phyloP scores from a whole-genome alignment of 768 basidiomycete species.

The Psilocybe cubensis region DNA sequence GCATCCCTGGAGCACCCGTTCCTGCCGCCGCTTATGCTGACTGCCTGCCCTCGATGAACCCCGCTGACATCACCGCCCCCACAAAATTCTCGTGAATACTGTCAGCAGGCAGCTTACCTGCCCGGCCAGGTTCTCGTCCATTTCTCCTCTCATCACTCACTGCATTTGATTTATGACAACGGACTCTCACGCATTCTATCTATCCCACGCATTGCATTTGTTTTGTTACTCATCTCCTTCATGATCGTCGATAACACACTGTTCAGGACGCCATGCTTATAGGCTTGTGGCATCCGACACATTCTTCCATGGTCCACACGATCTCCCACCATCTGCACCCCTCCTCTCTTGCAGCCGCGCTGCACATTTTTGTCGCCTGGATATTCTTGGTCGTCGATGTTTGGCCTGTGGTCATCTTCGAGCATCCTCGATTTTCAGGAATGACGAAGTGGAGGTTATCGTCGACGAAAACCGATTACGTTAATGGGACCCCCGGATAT shows the following conservation, averaged over 20 bases:
- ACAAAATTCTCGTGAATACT: slow-evolving; percentile 27
- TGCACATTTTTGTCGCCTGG: slow-evolving; percentile 41
- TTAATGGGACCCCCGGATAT: slow-evolving; percentile 54
- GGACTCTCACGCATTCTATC: slow-evolving; percentile 51
- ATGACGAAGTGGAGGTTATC: slow-evolving; percentile 24
- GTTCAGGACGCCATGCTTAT: slow-evolving; percentile 31
- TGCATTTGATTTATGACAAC: slow-evolving; percentile 58
- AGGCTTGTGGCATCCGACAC: slow-evolving; percentile 36
- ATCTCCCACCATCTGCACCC: slow-evolving; percentile 22
- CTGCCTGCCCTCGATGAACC: slow-evolving; percentile 27
- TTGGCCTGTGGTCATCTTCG: slow-evolving; percentile 47
- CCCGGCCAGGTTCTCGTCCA: slow-evolving; percentile 51
- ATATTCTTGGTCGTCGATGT: slow-evolving; percentile 22
- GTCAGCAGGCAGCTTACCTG: slow-evolving; percentile 44
- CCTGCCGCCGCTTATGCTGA: neutral
- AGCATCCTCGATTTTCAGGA: slow-evolving; percentile 18
- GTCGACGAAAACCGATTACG: slow-evolving; percentile 35
- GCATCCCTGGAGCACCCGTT: slow-evolving; percentile 40
- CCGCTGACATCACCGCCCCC: slow-evolving; percentile 30
- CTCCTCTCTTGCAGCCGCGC: slow-evolving; percentile 59
- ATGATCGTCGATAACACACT: slow-evolving; percentile 19
- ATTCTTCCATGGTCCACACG: slow-evolving; percentile 30
- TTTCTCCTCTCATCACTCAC: slow-evolving; percentile 15
- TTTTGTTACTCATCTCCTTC: slow-evolving; percentile 35
- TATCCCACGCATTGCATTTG: slow-evolving; percentile 23